phyloP scores from a whole-genome alignment of 139 green algal species.

The Chlamydomonas urium region DNA sequence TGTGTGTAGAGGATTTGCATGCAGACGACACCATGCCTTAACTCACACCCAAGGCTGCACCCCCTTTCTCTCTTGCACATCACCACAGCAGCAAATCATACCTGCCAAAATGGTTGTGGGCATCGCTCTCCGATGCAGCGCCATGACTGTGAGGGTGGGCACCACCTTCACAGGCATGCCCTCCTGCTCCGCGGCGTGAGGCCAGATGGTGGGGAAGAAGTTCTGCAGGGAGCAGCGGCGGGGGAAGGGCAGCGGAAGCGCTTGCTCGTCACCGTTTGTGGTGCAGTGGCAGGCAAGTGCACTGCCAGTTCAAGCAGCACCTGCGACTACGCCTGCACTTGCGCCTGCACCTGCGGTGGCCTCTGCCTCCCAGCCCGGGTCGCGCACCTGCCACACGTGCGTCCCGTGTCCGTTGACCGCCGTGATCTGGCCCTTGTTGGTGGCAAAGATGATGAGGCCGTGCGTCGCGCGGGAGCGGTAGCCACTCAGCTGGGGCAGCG shows the following conservation, averaged over 20 bases:
- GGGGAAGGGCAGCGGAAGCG: not conserved
- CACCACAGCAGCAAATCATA: conserved; percentile 10
- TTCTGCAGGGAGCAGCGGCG: not conserved
- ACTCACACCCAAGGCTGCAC: too few relatives aligned
- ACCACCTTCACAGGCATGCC: conserved; percentile 14
- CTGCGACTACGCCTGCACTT: too few relatives aligned
- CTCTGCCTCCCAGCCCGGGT: too few relatives aligned
- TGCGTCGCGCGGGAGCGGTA: conserved; percentile 35
- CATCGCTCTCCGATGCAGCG: conserved; percentile 54
- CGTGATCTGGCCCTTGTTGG: conserved; percentile 73
- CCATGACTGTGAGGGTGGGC: conserved; percentile 68
- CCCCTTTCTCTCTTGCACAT: conserved; percentile 29
- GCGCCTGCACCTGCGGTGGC: too few relatives aligned
- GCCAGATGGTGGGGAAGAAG: not conserved
- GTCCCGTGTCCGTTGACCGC: conserved; percentile 52
- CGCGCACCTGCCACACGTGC: conserved; percentile 56
- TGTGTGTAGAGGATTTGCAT: too few relatives aligned
- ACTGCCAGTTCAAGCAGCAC: too few relatives aligned
- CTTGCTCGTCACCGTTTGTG: too few relatives aligned
- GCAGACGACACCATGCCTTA: too few relatives aligned
- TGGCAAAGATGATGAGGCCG: conserved; percentile 67
- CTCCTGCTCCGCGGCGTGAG: not conserved
- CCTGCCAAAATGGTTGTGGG: conserved; percentile 57
- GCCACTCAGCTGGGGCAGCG: conserved; percentile 49
- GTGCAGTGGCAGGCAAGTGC: too few relatives aligned